These are phyloP conservation scores for Myxozyma melibiosi DNA, from an alignment of 805 yeast genomes.

Conservation along the genomic window DNA sequence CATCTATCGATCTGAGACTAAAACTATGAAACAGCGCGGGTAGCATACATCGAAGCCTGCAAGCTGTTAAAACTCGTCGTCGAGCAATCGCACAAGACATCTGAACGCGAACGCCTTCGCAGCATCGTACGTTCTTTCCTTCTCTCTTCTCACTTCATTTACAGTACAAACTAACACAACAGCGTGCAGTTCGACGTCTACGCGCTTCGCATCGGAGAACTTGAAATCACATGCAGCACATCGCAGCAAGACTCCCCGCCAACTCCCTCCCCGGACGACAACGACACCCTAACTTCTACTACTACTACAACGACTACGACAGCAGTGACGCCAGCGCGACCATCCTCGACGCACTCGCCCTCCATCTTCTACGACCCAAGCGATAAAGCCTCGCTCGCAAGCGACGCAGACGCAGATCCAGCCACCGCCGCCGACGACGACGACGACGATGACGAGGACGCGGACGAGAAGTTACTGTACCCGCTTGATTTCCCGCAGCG, in stretches of 20 bases:
- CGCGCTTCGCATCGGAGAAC: conserved; percentile 9
- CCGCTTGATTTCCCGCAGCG: background rate
- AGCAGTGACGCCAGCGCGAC: no score
- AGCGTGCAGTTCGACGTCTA: conserved; percentile 13
- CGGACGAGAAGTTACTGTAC: background rate
- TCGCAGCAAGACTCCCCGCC: background rate
- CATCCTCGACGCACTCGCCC: no score
- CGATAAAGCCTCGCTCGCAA: no score
- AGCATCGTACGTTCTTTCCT: conserved; percentile 1
- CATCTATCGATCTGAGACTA: no score
- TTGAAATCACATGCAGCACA: conserved; percentile 1
- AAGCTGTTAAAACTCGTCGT: conserved; percentile 2
- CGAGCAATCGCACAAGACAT: background rate
- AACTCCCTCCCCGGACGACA: background rate
- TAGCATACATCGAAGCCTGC: conserved; percentile 23
- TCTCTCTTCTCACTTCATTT: background rate
- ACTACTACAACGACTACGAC: no score
- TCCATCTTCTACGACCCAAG: no score
- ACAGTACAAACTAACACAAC: no score
- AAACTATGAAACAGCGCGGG: conserved; percentile 5
- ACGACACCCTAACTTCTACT: background rate
- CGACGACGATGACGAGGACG: no score
- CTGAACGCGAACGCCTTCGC: conserved; percentile 5
- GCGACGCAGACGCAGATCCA: no score
- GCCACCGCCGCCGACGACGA: no score